Evolutionary conservation across 345 rosid genomes (phyloP), one percentile per base, ranked within the genome.

Genomic region (Pelargonium nanum): DNA sequence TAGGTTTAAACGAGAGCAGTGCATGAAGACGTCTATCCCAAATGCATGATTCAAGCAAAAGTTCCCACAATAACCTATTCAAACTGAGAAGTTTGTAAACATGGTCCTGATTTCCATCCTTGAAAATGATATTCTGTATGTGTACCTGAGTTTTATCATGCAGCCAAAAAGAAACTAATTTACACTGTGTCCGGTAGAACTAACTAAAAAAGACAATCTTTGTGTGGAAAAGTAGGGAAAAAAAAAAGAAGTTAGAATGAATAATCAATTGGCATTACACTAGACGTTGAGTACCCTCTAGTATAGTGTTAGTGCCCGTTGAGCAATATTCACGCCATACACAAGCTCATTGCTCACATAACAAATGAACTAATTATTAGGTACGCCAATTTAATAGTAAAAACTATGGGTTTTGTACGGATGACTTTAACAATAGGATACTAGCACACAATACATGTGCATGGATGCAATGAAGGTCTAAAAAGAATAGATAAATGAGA

Each of bases 21-120:
- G 88, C 82, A 70, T 83, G 78, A 69, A 93, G 55, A 22, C 97
- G 89, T 23, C 62, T 56, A 75, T 90, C 83, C 99, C 99, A 93
- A 59, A 86, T 70, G 68, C 55, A 72, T 45, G 97, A 81, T 75
- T 78, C 85, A 67, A 93, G 80, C 69, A 86, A 70, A 66, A 93
- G 88, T 65, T 86, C 92, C 99, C 92, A 90, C 65, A 80, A 61
- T 61, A 83, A 40, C 44, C 80, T 72, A 71, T 86, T 93, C 73
- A 87, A 66, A 63, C 72, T 73, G 52, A 90, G 90, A 72, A 80
- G 65, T 63, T 68, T 77, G 72, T 79, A 77, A 45, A 59, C 69
- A 64, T 70, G 65, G 45, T 69, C 83, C 32, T 70, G 60, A 57
- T 72, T 72, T 62, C 74, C 82, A 23, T 71, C 78, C 78, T 73